These are phyloP conservation scores for Aspergillus sp. DNA, from an alignment of 2,329 filamentous ascomycete genomes.

Conservation along the genomic window DNA sequence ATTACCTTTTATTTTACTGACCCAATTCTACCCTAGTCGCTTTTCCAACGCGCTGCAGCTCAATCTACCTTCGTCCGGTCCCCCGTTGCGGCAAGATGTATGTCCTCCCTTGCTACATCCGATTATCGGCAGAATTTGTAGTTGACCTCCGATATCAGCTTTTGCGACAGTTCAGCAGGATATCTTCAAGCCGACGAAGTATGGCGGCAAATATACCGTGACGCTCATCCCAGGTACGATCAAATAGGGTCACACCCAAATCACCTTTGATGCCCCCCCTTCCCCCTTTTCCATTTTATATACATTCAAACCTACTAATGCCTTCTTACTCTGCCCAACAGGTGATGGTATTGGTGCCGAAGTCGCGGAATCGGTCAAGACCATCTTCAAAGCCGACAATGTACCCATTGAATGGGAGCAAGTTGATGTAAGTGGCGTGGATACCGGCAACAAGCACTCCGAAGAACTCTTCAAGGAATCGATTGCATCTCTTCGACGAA, in stretches of 20 bases:
- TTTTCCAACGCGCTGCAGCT: conserved; percentile 56
- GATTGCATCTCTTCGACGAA: conserved; percentile 91
- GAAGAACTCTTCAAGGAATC: conserved; percentile 96
- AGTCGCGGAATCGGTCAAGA: conserved; percentile 97
- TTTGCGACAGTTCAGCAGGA: conserved; percentile 86
- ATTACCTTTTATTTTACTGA: neutral
- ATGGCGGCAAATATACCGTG: conserved; percentile 98
- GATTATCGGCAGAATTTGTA: conserved; percentile 5
- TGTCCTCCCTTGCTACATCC: conserved; percentile 25
- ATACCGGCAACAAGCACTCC: conserved; percentile 79
- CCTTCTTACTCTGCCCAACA: conserved; percentile 27
- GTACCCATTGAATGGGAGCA: conserved; percentile 99
- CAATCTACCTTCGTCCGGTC: conserved; percentile 50
- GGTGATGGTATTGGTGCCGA: conserved; percentile 96
- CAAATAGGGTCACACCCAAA: neutral
- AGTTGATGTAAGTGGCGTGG: conserved; percentile 89
- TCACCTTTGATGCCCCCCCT: neutral
- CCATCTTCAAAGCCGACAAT: conserved; percentile 99
- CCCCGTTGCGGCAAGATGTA: conserved; percentile 57
- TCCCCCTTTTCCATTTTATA: neutral
- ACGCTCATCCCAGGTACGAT: conserved; percentile 86
- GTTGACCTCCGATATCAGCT: conserved; percentile 39
- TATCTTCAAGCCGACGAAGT: conserved; percentile 99
- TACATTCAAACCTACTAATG: conserved; percentile 13
- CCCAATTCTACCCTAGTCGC: conserved; percentile 51